Evolutionary conservation across 805 yeast species (phyloP).

Genomic region (Maudiozyma pseudohumilis): DNA sequence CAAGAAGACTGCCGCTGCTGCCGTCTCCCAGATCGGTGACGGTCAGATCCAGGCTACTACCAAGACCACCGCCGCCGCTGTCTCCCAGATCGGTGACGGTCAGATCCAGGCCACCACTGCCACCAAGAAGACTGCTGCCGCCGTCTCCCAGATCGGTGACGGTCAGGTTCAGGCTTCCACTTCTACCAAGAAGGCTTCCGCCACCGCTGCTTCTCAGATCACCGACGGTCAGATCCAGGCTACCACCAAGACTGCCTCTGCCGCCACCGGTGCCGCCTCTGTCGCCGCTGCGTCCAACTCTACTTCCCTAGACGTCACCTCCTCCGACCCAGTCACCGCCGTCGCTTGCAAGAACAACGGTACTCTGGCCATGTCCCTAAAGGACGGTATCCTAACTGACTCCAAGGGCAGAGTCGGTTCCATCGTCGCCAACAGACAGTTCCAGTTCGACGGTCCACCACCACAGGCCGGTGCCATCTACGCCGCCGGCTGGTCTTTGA

Average conservation of each 20-base stretch:
- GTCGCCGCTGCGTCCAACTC: conserved; percentile 19
- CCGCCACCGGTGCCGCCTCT: conserved; percentile 16
- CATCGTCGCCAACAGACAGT: conserved; percentile 74
- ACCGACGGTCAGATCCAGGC: conserved; percentile 1
- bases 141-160: conserved; percentile 33
- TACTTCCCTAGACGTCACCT: neutral
- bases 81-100: conserved; percentile 42
- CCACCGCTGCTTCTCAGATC: conserved; percentile 17
- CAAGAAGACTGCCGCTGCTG: conserved; percentile 4
- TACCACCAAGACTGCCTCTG: conserved; percentile 5
- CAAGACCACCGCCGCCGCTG: conserved; percentile 25
- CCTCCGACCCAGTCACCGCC: conserved; percentile 28
- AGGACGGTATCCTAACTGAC: conserved; percentile 46
- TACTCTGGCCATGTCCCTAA: conserved; percentile 48
- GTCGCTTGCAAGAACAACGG: conserved; percentile 38
- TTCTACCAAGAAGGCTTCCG: conserved; percentile 8
- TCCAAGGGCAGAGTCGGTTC: conserved; percentile 62
- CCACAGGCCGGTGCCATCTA: conserved; percentile 72
- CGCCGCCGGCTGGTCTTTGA: conserved; percentile 57
- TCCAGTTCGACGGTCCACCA: conserved; percentile 81
- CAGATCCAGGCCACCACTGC: conserved; percentile 36
- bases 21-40: conserved; percentile 6
- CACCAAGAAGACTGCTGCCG: conserved; percentile 19
- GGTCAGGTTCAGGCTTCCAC: conserved; percentile 32
- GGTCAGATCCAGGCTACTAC: conserved; percentile 16